Base-by-base conservation (phyloP, 2,329 filamentous ascomycete species). In the Sphaerulina vaccinii region DNA sequence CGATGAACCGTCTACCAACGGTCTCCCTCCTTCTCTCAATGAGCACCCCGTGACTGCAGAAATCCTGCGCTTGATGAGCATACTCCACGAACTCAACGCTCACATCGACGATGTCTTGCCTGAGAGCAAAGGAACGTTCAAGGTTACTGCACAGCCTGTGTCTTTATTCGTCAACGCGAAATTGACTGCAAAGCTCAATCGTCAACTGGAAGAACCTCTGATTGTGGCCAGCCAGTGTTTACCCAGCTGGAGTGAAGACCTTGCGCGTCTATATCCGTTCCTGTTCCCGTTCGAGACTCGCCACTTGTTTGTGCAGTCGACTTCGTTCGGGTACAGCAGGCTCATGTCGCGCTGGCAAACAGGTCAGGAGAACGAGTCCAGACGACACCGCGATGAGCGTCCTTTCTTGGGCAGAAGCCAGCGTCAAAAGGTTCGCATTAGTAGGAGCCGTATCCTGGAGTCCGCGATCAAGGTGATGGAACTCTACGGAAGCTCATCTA, bases 381-480 rank as follows among this genome's bases (percentile, higher is more conserved):
- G 92, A 36, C 85, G 90, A 40, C 86, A 84, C 56, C 80, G 90
- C 41, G 92, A 97, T 61, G 91, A 97, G 57, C 82, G 91, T 10
- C 90, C 91, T 1, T 96, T 95, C 78, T 76, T 97, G 2, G 93
- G 93, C 11, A 83, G 92, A 36, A 79, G 96, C 1, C 93, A 97
- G 69, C 85, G 93, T 51, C 93, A 99, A 66, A 99, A 99, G 71
- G 92, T 99, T n/a, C 86, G 93, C 38, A 97, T 99, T 55, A 96
- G 92, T 4, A 84, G 93, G 37, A 84, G 83, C n/a, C 90, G 95
- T 64, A 96, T 99, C 39, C 78, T 99, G 6, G 93, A 99, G 68
- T 97, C 93, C 11, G 93, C 93, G 0, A 79, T 97, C 69, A 99
- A 99, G 71, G 93, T 99, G 23, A 97, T 99, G 92, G 92, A 99